These are phyloP conservation scores for Pyrenophora tritici-repentis DNA, from an alignment of 2,329 filamentous ascomycete species.

Conservation along the genomic window DNA sequence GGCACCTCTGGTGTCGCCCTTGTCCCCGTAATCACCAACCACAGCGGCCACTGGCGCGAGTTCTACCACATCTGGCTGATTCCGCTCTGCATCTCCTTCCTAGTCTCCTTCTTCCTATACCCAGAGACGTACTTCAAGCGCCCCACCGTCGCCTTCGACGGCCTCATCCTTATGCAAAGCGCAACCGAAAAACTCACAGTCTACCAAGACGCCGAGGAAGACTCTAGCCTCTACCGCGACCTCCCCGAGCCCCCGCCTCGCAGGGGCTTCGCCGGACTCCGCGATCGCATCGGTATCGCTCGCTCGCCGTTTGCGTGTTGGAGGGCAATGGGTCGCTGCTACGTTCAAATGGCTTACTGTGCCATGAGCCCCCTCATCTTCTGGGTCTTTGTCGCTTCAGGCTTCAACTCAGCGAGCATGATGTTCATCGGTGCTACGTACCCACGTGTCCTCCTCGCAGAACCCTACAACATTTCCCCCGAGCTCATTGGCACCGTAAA, in stretches of 20 bases:
- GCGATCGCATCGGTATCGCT: conserved; percentile 23
- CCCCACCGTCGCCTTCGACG: conserved; percentile 50
- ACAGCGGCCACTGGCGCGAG: conserved; percentile 38
- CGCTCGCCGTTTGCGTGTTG: conserved; percentile 34
- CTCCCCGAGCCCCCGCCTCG: conserved; percentile 24
- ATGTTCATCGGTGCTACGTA: conserved; percentile 39
- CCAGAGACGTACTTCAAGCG: conserved; percentile 52
- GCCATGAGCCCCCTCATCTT: conserved; percentile 38
- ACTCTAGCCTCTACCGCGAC: conserved; percentile 33
- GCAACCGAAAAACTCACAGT: conserved; percentile 48
- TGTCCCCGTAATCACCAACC: conserved; percentile 34
- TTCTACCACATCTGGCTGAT: conserved; percentile 43
- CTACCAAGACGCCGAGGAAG: conserved; percentile 42
- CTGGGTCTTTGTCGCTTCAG: conserved; percentile 35
- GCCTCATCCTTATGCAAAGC: conserved; percentile 47
- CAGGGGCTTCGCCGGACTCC: conserved; percentile 12
- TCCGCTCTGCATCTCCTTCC: conserved; percentile 28
- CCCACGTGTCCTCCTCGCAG: conserved; percentile 19
- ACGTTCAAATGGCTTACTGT: conserved; percentile 37
- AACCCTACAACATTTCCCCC: conserved; percentile 31
- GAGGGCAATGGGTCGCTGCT: conserved; percentile 31
- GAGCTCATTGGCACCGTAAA: conserved; percentile 26
- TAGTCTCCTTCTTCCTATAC: conserved; percentile 39
- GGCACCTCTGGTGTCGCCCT: conserved; percentile 32
- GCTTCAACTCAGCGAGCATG: conserved; percentile 36